Base-by-base conservation (phyloP, 495 filamentous ascomycete genomes). In the Aspergillus sclerotiicarbonarius region DNA sequence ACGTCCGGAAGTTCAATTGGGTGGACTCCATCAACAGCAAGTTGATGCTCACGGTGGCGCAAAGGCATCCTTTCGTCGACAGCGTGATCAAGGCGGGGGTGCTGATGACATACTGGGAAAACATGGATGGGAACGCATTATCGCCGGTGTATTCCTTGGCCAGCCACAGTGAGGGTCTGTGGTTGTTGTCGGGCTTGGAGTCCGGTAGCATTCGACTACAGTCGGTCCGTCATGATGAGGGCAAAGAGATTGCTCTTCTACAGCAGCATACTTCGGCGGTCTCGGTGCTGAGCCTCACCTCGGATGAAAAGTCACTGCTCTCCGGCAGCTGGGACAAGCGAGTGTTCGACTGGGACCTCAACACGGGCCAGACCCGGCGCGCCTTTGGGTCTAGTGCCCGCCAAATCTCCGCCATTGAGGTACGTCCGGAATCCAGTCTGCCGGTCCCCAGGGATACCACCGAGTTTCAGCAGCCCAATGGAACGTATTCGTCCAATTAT, bases 291-390 rank as follows among this genome's bases (percentile, higher is more conserved):
- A 86, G 82, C 13, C 76, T 99, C 35, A 85, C 90, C 0, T 81
- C 86, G 3, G 92, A 98, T 61, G 94, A 99, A 74, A 84, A 84
- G 64, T 92, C 89, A 30, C 80, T 97, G 37, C 76, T 99, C 4
- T 96, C 92, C 13, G 94, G 94, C 2, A 92, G 91, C 72, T 99
- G 94, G 94, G 94, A 99, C 68, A 96, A 96, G 73, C 84, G 81
- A 16, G 85, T 98, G 8, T 84, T 90, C 50, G 91, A 99, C 65
- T 99, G 94, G 94, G 94, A 99, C 67, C 69, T 99, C 32, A 91
- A 98, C 62, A 94, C 86, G 3, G 95, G 95, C 5, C 82, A 89
- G 62, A 77, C 88, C 15, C 82, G 84, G 50, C 84, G 91, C 29
- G 78, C 78, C 13, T 99, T 92, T 63, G 82, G 85, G 41, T 85